Percentiles rank a stretch among this genome's conserved stretches.
These are phyloP conservation scores for Dissoconium aciculare DNA, from an alignment of 2,329 filamentous ascomycete genomes.

Conservation along the genomic window DNA sequence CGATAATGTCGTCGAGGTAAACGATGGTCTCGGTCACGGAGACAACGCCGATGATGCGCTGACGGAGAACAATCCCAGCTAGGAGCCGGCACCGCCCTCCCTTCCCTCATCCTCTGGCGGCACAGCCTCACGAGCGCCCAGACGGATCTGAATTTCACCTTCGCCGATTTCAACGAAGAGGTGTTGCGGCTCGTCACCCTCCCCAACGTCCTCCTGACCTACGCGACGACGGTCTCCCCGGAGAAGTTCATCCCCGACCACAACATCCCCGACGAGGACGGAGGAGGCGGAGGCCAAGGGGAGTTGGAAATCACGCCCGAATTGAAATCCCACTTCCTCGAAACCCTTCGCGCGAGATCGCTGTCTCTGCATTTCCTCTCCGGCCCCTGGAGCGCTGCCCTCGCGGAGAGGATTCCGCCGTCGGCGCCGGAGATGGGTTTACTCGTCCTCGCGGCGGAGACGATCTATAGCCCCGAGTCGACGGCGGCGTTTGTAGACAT, in stretches of 20 bases:
- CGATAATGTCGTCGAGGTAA: constrained; percentile 35
- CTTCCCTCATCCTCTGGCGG: constrained; percentile 56
- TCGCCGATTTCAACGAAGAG: constrained; percentile 68
- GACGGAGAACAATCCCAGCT: constrained; percentile 45
- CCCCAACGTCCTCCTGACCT: constrained; percentile 61
- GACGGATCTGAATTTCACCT: constrained; percentile 41
- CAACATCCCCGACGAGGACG: constrained; percentile 3
- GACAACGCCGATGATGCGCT: constrained; percentile 1
- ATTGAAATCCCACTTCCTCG: constrained; percentile 44
- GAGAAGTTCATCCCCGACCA: constrained; percentile 2
- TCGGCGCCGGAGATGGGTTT: constrained; percentile 27
- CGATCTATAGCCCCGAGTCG: constrained; percentile 65
- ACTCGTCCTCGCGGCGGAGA: constrained; percentile 60
- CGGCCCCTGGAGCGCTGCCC: constrained; percentile 53
- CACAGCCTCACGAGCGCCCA: constrained; percentile 37
- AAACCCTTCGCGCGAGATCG: constrained; percentile 34
- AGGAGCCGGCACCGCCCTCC: constrained; percentile 64
- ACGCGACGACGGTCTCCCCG: constrained; percentile 26
- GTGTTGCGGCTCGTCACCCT: constrained; percentile 66
- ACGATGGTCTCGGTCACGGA: constrained; percentile 2
- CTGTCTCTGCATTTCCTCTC: constrained; percentile 54
- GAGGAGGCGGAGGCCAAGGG: constrained; percentile 23
- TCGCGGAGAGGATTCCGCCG: constrained; percentile 43
- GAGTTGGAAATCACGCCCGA: constrained; percentile 50
- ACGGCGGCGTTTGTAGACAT: constrained; percentile 54